Conservation (phyloP, 352 stramenopile genomes). For the Phytophthora macrochlamydospora region DNA sequence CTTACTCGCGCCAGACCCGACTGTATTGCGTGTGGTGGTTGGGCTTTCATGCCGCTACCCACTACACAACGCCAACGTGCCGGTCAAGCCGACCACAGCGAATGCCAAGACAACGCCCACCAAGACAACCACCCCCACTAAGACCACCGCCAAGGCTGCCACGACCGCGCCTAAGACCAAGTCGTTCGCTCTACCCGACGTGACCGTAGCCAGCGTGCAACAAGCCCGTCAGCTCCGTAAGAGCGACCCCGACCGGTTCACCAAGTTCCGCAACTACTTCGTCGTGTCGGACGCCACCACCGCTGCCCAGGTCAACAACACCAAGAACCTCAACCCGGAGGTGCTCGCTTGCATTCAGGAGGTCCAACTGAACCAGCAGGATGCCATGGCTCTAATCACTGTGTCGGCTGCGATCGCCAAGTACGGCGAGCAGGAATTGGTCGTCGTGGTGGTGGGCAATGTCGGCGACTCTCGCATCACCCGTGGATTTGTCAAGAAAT, state of each 20-base stretch:
- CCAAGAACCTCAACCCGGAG: conserved; percentile 10
- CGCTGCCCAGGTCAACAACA: conserved; percentile 6
- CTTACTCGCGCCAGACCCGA: too few species aligned
- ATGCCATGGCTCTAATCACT: conserved; percentile 11
- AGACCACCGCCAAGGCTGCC: neutral
- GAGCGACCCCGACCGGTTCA: conserved; percentile 15
- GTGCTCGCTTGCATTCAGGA: conserved; percentile 16
- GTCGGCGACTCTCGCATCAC: conserved; percentile 15
- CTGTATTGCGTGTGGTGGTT: too few species aligned
- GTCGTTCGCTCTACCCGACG: conserved; percentile 2
- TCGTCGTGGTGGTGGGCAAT: conserved; percentile 23
- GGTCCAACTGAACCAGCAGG: conserved; percentile 16
- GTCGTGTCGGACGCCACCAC: conserved; percentile 11
- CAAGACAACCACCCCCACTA: neutral
- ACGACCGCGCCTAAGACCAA: conserved; percentile 8
- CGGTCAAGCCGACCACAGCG: neutral
- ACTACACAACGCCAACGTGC: neutral
- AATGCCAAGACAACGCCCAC: neutral
- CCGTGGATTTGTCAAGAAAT: conserved; percentile 7
- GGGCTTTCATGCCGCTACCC: too few species aligned
- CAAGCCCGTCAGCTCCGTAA: conserved; percentile 24
- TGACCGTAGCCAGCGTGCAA: conserved; percentile 16
- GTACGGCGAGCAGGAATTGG: conserved; percentile 23
- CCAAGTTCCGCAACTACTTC: conserved; percentile 30
- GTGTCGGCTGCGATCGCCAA: conserved; percentile 24